Percentiles rank a stretch among this genome's conserved stretches.
Conservation (phyloP, 306 rosid species). For the Clitoria ternatea region DNA sequence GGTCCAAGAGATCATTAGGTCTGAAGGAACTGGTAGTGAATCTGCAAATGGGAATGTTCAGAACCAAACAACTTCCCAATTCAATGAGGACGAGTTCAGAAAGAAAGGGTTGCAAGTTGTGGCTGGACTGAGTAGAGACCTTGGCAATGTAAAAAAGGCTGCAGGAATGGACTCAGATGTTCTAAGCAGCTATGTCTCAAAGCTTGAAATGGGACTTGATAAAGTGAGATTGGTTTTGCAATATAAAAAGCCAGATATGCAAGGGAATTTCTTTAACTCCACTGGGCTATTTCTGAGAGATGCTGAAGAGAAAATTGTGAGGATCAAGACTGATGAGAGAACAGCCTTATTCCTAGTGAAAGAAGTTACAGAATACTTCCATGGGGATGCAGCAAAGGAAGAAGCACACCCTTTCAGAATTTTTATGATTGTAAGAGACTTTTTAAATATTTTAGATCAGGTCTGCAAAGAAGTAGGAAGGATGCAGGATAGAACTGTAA, state of each 20-base stretch:
- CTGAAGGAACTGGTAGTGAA: slow-evolving; percentile 63
- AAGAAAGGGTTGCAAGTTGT: slow-evolving; percentile 93
- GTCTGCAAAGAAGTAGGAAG: slow-evolving; percentile 97
- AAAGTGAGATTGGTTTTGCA: slow-evolving; percentile 79
- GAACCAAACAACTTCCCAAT: slow-evolving; percentile 32
- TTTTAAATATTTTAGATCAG: slow-evolving; percentile 72
- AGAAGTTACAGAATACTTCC: slow-evolving; percentile 83
- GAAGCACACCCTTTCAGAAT: slow-evolving; percentile 95
- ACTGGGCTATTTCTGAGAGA: slow-evolving; percentile 65
- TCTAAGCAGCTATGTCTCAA: slow-evolving; percentile 72
- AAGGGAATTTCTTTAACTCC: slow-evolving; percentile 68
- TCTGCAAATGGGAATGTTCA: slow-evolving; percentile 46
- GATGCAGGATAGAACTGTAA: slow-evolving; percentile 69
- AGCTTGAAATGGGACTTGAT: slow-evolving; percentile 88
- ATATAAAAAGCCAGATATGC: slow-evolving; percentile 54
- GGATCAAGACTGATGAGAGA: slow-evolving; percentile 65
- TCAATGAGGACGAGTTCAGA: slow-evolving; percentile 72
- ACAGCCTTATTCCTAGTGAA: slow-evolving; percentile 75
- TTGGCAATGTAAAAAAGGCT: slow-evolving; percentile 71
- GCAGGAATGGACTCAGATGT: slow-evolving; percentile 97
- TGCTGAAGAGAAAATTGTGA: slow-evolving; percentile 67
- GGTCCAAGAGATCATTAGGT: slow-evolving; percentile 93
- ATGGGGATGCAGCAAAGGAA: slow-evolving; percentile 82
- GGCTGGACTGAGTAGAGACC: slow-evolving; percentile 84
- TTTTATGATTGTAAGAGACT: slow-evolving; percentile 93